Evolutionary conservation across 108 stramenopile genomes (phyloP).

Genomic region (Nitzschia sp.): DNA sequence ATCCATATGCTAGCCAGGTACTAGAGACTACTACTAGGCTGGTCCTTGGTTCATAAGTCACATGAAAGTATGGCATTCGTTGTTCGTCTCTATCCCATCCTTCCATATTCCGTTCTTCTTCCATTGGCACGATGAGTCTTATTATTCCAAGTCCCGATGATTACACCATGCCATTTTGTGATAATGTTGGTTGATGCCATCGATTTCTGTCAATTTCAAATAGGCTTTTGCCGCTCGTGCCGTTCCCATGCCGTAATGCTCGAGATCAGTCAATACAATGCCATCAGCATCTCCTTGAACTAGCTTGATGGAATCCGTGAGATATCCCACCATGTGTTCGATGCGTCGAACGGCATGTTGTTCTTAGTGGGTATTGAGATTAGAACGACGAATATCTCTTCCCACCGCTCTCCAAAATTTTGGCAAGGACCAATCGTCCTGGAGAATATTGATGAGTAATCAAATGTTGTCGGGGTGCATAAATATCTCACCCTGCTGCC

Average conservation of each 20-base stretch:
- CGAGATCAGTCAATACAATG: conserved; percentile 47
- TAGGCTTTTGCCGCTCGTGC: conserved; percentile 56
- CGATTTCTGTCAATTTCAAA: conserved; percentile 60
- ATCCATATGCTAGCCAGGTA: too few relatives aligned
- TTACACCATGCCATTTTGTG: conserved; percentile 66
- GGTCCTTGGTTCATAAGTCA: too few relatives aligned
- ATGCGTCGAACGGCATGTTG: conserved; percentile 64
- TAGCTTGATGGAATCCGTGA: conserved; percentile 36
- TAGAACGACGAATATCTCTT: conserved; percentile 61
- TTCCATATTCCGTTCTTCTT: too few relatives aligned
- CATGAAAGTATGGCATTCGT: too few relatives aligned
- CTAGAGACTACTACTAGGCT: too few relatives aligned
- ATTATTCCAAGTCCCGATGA: conserved; percentile 5
- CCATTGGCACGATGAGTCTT: too few relatives aligned
- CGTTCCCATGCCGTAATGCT: conserved; percentile 63
- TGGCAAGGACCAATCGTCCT: conserved; percentile 66
- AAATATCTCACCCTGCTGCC: conserved; percentile 93
- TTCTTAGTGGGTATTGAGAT: conserved; percentile 50
- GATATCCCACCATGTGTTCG: conserved; percentile 77
- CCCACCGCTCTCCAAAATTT: conserved; percentile 95
- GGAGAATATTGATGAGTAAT: conserved; percentile 91
- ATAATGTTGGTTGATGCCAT: conserved; percentile 44
- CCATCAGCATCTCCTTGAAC: conserved; percentile 36
- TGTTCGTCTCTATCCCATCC: too few relatives aligned
- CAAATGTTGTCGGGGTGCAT: conserved; percentile 82